A percentile compares a stretch with the other conserved stretches of the same genome.
phyloP scores from a whole-genome alignment of 2,329 filamentous ascomycete genomes.

The Microsporum ferrugineum region DNA sequence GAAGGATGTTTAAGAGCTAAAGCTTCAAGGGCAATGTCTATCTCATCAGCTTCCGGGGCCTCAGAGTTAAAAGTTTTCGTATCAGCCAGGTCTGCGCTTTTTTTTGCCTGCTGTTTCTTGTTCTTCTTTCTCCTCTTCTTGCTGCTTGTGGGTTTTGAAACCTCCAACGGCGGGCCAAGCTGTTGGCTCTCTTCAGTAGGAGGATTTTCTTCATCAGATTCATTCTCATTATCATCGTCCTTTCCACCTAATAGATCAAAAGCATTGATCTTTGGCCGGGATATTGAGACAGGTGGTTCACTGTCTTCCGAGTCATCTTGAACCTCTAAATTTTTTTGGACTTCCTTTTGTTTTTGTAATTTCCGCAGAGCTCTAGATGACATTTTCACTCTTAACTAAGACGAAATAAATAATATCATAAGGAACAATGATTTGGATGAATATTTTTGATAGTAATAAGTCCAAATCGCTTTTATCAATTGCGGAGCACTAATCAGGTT shows the following conservation, averaged over 20 bases:
- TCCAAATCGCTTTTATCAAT: not conserved
- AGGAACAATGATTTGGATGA: no score
- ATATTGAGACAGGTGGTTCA: slow-evolving; percentile 21
- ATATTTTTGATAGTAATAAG: not conserved
- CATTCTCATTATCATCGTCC: slow-evolving; percentile 25
- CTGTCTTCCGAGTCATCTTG: slow-evolving; percentile 32
- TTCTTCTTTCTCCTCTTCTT: slow-evolving; percentile 53
- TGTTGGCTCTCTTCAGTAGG: slow-evolving; percentile 15
- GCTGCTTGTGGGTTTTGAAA: slow-evolving; percentile 13
- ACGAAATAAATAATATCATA: no score
- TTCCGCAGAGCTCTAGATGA: slow-evolving; percentile 56
- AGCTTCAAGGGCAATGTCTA: slow-evolving; percentile 52
- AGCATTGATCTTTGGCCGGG: slow-evolving; percentile 39
- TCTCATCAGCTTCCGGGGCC: slow-evolving; percentile 46
- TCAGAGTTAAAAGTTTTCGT: slow-evolving; percentile 13
- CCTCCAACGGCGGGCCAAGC: slow-evolving; percentile 7
- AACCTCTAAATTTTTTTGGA: slow-evolving; percentile 35
- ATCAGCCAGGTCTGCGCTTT: slow-evolving; percentile 19
- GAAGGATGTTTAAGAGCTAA: slow-evolving; percentile 39
- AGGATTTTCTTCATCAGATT: slow-evolving; percentile 20
- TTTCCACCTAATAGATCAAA: slow-evolving; percentile 42
- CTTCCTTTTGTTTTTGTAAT: slow-evolving; percentile 51
- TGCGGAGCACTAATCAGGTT: not conserved
- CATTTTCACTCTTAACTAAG: slow-evolving; percentile 33
- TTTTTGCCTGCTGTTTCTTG: slow-evolving; percentile 42